Evolutionary conservation across 2,329 filamentous ascomycete species (phyloP), one percentile per base, ranked within the genome.

Genomic region (Daldinia sp.): DNA sequence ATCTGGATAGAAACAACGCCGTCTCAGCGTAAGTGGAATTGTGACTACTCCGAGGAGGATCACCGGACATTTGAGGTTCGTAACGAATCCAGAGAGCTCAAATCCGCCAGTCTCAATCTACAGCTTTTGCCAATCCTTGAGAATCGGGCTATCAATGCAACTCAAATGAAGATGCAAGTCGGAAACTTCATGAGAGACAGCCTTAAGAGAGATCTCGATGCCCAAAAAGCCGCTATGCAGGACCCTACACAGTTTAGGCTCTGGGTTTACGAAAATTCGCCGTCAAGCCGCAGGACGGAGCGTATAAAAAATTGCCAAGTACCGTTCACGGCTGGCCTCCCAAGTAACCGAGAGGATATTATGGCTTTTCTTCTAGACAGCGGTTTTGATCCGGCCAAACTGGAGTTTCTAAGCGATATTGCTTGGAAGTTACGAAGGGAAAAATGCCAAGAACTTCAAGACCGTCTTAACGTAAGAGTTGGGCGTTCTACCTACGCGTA

Each of bases 41-140:
- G 81, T 23, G 79, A 84, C 30, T 81, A 81, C 23, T 34, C 72
- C 0, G 82, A 86, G 45, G 71, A 72, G 15, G 72, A 75, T n/a
- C 71, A 90, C 43, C 80, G 88, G 2, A 91, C 87, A 0, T 87
- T 94, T 21, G 90, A 93, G 66, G 81, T 93, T 4, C 79, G 83
- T 3, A 80, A 78, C 3, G 75, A 77, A 6, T 83, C 84, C 0
- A 75, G 76, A 0, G 75, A 79, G 2, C 77, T 85, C 3, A 80
- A 73, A 10, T 76, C 85, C 0, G 86, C 88, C 0, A 77, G 80
- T 0, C 77, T 94, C 0, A 91, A 93, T 69, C 77, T 84, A 0
- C 89, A 91, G 25, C 87, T 93, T 50, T 82, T 94, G 1, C 85
- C 88, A 0, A 85, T 94, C 0, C 76, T 94, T 0, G 79, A 87